Evolutionary conservation across 495 filamentous ascomycete genomes (phyloP), one percentile per base, ranked within the genome.

Genomic region (Aspergillus leporis): DNA sequence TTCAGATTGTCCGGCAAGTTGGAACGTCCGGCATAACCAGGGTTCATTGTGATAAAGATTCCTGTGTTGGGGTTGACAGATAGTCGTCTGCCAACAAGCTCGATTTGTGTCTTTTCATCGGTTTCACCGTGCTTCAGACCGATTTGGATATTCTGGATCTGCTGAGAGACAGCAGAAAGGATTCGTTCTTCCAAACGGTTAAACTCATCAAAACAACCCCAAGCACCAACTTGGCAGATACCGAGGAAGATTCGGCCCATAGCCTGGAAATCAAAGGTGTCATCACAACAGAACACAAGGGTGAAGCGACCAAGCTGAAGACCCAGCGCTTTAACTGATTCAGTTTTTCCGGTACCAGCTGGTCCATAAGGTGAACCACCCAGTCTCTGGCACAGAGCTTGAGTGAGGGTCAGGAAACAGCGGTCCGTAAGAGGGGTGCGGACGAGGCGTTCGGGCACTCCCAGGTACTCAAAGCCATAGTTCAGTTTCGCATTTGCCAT

Each of bases 41-140:
- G 94, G 76, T 99, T 99, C 94, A 99, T 99, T 32, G 94, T 99
- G 73, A 99, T 98, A 79, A 99, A 99, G 70, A 99, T 96, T 65
- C 93, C 93, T 48, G 94, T 98, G 67, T 96, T 94, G 48, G 83
- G 79, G 67, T 96, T 93, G 61, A 99, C 93, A 36, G 78, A 80
- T 30, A 99, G 82, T 56, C 91, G 89, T 57, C 95, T 87, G 46
- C 95, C 93, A 43, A 96, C 90, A 13, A 99, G 78, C 68, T 99
- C 94, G 66, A 98, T 97, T 66, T 96, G 87, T 8, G 91, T 76
- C 65, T 90, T 90, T 4, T 86, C 83, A 61, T 95, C 89, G 22
- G 88, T 85, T 36, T 81, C 86, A 28, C 85, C 86, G 68, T 90
- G 90, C 68, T 90, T 90, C 51, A 99, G 79, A 59, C 94, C 94